Conservation (phyloP, 2,329 filamentous ascomycete species). For the Canariomyces notabilis region DNA sequence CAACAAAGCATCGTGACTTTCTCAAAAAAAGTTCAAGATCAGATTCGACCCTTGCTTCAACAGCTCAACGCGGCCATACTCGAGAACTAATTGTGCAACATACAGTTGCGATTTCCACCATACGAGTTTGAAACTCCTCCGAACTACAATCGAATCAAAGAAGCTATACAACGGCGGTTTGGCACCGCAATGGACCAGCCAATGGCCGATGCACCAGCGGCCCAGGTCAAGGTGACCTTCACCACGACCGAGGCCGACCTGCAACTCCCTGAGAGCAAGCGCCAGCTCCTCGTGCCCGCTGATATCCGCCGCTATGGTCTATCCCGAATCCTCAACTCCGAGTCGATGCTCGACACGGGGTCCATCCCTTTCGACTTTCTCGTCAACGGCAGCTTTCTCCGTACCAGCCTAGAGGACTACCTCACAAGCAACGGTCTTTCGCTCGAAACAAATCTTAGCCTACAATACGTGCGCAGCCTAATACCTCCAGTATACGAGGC, state of each 20-base stretch:
- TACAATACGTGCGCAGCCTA: slow-evolving; percentile 90
- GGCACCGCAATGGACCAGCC: slow-evolving; percentile 26
- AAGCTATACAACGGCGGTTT: not conserved
- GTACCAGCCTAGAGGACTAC: slow-evolving; percentile 86
- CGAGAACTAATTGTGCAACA: not conserved
- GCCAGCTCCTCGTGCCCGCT: slow-evolving; percentile 58
- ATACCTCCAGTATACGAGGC: slow-evolving; percentile 85
- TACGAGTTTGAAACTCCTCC: not conserved
- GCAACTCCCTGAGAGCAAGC: slow-evolving; percentile 57
- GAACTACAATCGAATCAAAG: not conserved
- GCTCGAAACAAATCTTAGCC: slow-evolving; percentile 75
- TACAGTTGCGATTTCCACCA: not conserved
- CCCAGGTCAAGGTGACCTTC: slow-evolving; percentile 64
- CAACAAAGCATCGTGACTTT: slow-evolving; percentile 9
- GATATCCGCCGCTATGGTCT: slow-evolving; percentile 67
- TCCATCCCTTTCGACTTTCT: slow-evolving; percentile 89
- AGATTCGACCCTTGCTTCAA: slow-evolving; percentile 10
- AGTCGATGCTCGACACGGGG: slow-evolving; percentile 63
- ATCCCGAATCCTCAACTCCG: slow-evolving; percentile 65
- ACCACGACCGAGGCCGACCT: slow-evolving; percentile 59
- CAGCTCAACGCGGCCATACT: not conserved
- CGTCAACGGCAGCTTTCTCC: slow-evolving; percentile 87
- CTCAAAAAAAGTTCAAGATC: slow-evolving; percentile 22
- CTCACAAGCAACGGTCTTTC: slow-evolving; percentile 81
- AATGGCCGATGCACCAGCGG: slow-evolving; percentile 29